phyloP scores from a whole-genome alignment of 2,329 filamentous ascomycete genomes.

The Arthrobotrys megalospora region DNA sequence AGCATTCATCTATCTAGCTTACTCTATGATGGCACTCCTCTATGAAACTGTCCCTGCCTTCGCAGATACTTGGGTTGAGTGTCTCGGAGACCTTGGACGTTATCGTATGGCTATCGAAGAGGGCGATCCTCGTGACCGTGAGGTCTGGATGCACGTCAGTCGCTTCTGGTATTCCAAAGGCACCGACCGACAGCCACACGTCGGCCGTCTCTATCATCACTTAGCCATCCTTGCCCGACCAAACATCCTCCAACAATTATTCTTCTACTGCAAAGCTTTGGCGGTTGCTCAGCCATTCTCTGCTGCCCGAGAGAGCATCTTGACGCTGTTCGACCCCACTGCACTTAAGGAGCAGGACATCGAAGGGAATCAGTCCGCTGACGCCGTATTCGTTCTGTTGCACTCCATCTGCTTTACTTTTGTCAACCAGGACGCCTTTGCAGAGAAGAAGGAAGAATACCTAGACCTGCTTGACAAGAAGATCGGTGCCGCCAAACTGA shows the following conservation, averaged over 20 bases:
- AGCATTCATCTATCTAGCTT: conserved; percentile 88
- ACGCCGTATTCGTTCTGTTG: conserved; percentile 75
- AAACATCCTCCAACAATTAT: conserved; percentile 79
- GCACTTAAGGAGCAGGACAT: conserved; percentile 67
- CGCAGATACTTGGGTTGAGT: conserved; percentile 93
- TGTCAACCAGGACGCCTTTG: conserved; percentile 70
- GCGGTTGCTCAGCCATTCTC: conserved; percentile 78
- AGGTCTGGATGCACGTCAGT: conserved; percentile 85
- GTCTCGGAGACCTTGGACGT: conserved; percentile 85
- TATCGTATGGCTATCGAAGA: conserved; percentile 90
- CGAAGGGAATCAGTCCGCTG: conserved; percentile 69
- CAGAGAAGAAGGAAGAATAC: conserved; percentile 71
- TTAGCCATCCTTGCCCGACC: conserved; percentile 83
- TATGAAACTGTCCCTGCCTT: conserved; percentile 89
- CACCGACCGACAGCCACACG: conserved; percentile 80
- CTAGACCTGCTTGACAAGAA: conserved; percentile 72
- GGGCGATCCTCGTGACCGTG: conserved; percentile 79
- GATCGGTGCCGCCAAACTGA: conserved; percentile 70
- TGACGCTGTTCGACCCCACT: conserved; percentile 78
- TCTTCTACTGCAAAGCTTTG: conserved; percentile 79
- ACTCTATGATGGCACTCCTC: conserved; percentile 88
- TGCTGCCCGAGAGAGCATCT: conserved; percentile 78
- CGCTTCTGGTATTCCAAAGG: conserved; percentile 88
- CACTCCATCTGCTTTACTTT: conserved; percentile 77
- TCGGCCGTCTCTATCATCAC: conserved; percentile 88